Evolutionary conservation across 805 yeast genomes (phyloP).

Genomic region (Metschnikowia koreensis): DNA sequence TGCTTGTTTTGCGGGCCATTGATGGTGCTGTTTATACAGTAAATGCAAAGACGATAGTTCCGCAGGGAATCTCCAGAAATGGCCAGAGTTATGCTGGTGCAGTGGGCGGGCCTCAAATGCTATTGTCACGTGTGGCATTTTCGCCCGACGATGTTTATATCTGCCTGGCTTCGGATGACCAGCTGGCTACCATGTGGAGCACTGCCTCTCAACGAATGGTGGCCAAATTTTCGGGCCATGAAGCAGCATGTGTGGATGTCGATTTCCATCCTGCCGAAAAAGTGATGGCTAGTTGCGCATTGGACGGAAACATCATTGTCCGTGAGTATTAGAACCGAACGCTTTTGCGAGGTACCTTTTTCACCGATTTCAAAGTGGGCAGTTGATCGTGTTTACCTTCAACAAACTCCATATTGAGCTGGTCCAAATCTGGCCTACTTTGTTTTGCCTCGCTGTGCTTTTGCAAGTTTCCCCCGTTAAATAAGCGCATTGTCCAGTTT

Average conservation of each 20-base stretch:
- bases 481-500: slow-evolving; percentile 30
- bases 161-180: slow-evolving; percentile 63
- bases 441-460: slow-evolving; percentile 25
- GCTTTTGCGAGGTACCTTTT: slow-evolving; percentile 10
- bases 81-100: slow-evolving; percentile 60
- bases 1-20: slow-evolving; percentile 50
- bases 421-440: slow-evolving; percentile 21
- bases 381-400: not conserved
- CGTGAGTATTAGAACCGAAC: slow-evolving; percentile 26
- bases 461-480: slow-evolving; percentile 30
- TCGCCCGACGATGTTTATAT: slow-evolving; percentile 41
- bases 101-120: slow-evolving; percentile 49
- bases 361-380: not conserved
- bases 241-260: slow-evolving; percentile 60
- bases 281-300: slow-evolving; percentile 48
- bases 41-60: slow-evolving; percentile 49
- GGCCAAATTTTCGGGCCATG: slow-evolving; percentile 57
- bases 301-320: slow-evolving; percentile 55
- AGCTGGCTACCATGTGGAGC: slow-evolving; percentile 60
- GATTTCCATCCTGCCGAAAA: slow-evolving; percentile 47
- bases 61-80: slow-evolving; percentile 38
- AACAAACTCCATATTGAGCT: slow-evolving; percentile 22
- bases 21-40: slow-evolving; percentile 58
- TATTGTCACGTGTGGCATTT: slow-evolving; percentile 49
- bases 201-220: slow-evolving; percentile 46